Evolutionary conservation across 352 stramenopile genomes (phyloP).

Genomic region (Phytophthora chlamydospora): DNA sequence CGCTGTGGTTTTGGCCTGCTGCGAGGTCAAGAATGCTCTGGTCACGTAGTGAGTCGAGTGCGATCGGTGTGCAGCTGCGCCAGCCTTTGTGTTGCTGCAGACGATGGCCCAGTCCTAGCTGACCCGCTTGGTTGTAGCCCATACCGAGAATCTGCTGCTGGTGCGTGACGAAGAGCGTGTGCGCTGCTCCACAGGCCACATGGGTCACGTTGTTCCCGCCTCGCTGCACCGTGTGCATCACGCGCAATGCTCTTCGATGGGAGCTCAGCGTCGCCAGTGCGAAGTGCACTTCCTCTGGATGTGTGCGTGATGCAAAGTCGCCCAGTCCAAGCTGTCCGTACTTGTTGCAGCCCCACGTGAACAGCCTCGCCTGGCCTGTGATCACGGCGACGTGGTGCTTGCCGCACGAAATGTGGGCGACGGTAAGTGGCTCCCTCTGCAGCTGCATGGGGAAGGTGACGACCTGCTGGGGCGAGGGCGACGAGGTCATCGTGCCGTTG

Average conservation of each 20-base stretch:
- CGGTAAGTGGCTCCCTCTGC: slow-evolving; percentile 42
- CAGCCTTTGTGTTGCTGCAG: slow-evolving; percentile 67
- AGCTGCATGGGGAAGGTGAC: slow-evolving; percentile 40
- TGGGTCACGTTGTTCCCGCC: slow-evolving; percentile 66
- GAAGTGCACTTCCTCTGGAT: slow-evolving; percentile 65
- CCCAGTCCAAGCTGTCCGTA: slow-evolving; percentile 70
- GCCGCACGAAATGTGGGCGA: slow-evolving; percentile 64
- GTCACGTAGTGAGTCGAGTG: slow-evolving; percentile 54
- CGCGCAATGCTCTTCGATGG: slow-evolving; percentile 52
- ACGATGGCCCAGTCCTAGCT: slow-evolving; percentile 70
- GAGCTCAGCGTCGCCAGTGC: slow-evolving; percentile 50
- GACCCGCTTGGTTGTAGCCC: slow-evolving; percentile 82
- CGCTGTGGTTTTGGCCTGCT: slow-evolving; percentile 77
- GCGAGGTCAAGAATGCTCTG: slow-evolving; percentile 73
- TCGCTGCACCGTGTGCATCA: slow-evolving; percentile 65
- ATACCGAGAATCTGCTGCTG: slow-evolving; percentile 78
- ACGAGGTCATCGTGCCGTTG: slow-evolving; percentile 46
- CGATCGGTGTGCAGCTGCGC: slow-evolving; percentile 68
- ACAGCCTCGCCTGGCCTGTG: slow-evolving; percentile 62
- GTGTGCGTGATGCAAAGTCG: slow-evolving; percentile 51
- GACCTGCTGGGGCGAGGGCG: slow-evolving; percentile 47
- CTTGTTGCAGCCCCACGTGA: slow-evolving; percentile 82
- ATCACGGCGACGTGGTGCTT: slow-evolving; percentile 77
- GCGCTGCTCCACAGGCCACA: slow-evolving; percentile 65
- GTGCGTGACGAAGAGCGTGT: slow-evolving; percentile 81